Evolutionary conservation across 352 stramenopile genomes (phyloP).

Genomic region (Globisporangium barbulae): DNA sequence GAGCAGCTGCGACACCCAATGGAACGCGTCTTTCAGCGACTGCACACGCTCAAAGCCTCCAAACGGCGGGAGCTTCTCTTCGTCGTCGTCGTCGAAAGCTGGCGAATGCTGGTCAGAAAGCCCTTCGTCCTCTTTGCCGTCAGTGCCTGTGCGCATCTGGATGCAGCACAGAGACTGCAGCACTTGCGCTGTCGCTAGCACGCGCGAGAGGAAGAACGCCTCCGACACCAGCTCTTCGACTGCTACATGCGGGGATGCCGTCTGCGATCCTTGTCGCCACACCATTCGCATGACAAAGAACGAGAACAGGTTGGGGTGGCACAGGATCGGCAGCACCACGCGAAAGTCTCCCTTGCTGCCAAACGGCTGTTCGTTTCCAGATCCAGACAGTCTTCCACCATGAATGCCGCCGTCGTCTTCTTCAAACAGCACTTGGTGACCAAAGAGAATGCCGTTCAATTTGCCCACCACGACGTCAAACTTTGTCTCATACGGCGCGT

Average conservation of each 20-base stretch:
- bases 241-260: constrained; percentile 28
- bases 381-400: neutral
- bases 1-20: constrained; percentile 52
- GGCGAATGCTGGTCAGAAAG: no score
- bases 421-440: constrained; percentile 66
- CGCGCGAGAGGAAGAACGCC: constrained; percentile 49
- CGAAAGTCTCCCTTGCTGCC: constrained; percentile 19
- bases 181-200: constrained; percentile 57
- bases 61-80: neutral
- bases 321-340: constrained; percentile 40
- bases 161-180: constrained; percentile 54
- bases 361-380: neutral
- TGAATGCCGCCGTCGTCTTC: constrained; percentile 30
- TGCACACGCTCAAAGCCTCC: constrained; percentile 54
- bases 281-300: constrained; percentile 54
- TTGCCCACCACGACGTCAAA: constrained; percentile 47
- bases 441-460: constrained; percentile 66
- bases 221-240: constrained; percentile 44
- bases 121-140: constrained; percentile 1
- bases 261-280: constrained; percentile 31
- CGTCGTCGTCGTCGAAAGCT: neutral
- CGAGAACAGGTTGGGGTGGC: constrained; percentile 44
- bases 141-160: constrained; percentile 14
- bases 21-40: constrained; percentile 49
- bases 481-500: constrained; percentile 32